Base-by-base conservation (phyloP, 2,329 filamentous ascomycete genomes). In the Sarocladiaceae sp. region DNA sequence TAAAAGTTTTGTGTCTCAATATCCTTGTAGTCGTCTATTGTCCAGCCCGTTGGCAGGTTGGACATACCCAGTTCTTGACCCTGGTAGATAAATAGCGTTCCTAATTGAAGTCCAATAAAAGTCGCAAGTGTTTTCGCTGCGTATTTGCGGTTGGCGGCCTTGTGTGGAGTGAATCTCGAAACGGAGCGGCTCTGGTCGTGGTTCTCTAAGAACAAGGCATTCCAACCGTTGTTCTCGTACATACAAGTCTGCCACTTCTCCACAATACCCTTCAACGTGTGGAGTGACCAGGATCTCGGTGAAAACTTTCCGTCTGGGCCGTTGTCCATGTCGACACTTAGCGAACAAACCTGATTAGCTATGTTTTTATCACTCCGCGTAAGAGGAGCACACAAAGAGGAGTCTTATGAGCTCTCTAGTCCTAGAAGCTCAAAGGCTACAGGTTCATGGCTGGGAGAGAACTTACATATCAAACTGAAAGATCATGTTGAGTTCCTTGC, bases 151-250 rank as follows among this genome's bases (percentile, higher is more conserved):
- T 26, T 6, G 13, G 10, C 4, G 7, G 40, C 22, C 11, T 44
- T 56, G 40, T 36, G 53, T 48, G 8, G 39, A 37, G 51, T 56
- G 55, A 51, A 64, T n/a, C 80, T 73, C 2, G 76, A 78, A 4
- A 85, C 66, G 2, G 75, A 77, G 1, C 83, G 72, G 2, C 75
- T 74, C 53, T 82, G 76, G 60, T 86, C 83, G 62, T 86, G 83
- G 58, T 86, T 86, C 60, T 86, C 83, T 52, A 79, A 71, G 59
- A 84, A 87, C 0, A 76, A 71, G 0, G 81, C 82, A 1, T 77
- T 80, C 80, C 80, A 83, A 5, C 72, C 75, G 62, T 65, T 63
- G 78, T 76, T 67, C 72, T 76, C 54, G 69, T 73, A 5, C 35
- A 44, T 44, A 10, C 4, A 13, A 3, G 17, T 15, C 23, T 44